Conservation (phyloP, 768 basidiomycete genomes). For the Mycena metata region DNA sequence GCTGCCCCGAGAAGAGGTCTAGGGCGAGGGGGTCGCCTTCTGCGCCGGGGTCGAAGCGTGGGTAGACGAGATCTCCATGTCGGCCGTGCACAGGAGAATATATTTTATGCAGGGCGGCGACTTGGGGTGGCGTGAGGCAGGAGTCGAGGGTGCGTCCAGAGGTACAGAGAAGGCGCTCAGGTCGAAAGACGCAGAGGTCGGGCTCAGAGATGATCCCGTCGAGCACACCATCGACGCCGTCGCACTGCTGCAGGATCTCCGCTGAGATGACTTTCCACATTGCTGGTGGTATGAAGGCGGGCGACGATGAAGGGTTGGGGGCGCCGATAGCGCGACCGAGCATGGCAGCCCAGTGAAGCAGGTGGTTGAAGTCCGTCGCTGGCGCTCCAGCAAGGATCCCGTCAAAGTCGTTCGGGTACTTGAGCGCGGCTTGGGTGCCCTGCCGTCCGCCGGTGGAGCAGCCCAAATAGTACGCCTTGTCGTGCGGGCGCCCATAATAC, state of each 20-base stretch:
- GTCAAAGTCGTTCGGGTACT: conserved; percentile 47
- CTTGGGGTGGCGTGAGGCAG: conserved; percentile 40
- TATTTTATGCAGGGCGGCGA: conserved; percentile 39
- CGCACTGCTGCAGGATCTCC: conserved; percentile 35
- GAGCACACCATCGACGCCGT: conserved; percentile 39
- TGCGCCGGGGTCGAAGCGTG: conserved; percentile 36
- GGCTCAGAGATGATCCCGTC: conserved; percentile 46
- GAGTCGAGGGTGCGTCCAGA: neutral
- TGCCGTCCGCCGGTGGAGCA: conserved; percentile 48
- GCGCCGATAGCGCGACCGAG: conserved; percentile 24
- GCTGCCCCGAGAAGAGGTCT: conserved; percentile 9
- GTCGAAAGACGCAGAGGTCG: conserved; percentile 41
- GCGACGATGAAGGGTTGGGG: conserved; percentile 20
- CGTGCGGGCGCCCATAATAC: conserved; percentile 42
- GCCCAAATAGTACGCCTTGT: conserved; percentile 45
- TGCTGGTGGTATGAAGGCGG: conserved; percentile 34
- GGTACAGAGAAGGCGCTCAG: conserved; percentile 38
- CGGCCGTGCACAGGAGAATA: conserved; percentile 39
- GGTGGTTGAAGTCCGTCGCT: conserved; percentile 36
- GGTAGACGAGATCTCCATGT: conserved; percentile 33
- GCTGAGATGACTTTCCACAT: conserved; percentile 40
- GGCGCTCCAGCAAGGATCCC: conserved; percentile 46
- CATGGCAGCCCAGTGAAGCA: conserved; percentile 24
- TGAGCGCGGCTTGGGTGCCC: conserved; percentile 41
- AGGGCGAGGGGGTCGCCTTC: neutral